A percentile compares a stretch with the other conserved stretches of the same genome.
Evolutionary conservation across 345 rosid genomes (phyloP).

Genomic region (Populus tremula): DNA sequence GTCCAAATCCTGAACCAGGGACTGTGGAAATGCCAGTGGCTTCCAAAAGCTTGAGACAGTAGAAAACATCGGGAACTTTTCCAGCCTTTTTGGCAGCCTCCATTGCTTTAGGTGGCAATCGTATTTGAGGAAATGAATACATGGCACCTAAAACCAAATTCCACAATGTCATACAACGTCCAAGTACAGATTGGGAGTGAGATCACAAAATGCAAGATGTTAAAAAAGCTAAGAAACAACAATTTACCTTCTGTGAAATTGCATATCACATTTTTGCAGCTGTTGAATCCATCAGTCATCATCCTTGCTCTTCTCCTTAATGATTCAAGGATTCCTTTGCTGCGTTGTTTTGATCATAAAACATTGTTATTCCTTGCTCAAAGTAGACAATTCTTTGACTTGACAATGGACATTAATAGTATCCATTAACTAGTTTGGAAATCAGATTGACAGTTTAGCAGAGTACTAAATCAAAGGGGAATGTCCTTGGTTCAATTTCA

Average conservation of each 20-base stretch:
- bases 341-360: constrained; percentile 22
- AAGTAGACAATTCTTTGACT: not conserved
- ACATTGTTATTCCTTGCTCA: constrained; percentile 5
- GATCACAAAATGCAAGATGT: not conserved
- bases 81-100: constrained; percentile 82
- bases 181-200: not conserved
- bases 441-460: not conserved
- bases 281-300: constrained; percentile 99
- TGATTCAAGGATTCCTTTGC: constrained; percentile 89
- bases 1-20: constrained; percentile 99
- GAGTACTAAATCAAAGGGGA: too few relatives aligned
- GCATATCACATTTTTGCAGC: constrained; percentile 92
- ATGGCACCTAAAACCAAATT: constrained; percentile 67
- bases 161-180: not conserved
- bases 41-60: constrained; percentile 93
- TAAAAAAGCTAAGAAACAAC: not conserved
- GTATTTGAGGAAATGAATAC: constrained; percentile 98
- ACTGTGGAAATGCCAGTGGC: constrained; percentile 99
- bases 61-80: constrained; percentile 91
- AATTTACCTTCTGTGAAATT: constrained; percentile 90
- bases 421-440: not conserved
- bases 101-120: constrained; percentile 73
- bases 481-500: not conserved
- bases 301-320: constrained; percentile 85
- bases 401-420: constrained; percentile 1